These are phyloP conservation scores for Umbelopsis sp. DNA, from an alignment of 192 early-diverging fungal genomes.

Conservation along the genomic window DNA sequence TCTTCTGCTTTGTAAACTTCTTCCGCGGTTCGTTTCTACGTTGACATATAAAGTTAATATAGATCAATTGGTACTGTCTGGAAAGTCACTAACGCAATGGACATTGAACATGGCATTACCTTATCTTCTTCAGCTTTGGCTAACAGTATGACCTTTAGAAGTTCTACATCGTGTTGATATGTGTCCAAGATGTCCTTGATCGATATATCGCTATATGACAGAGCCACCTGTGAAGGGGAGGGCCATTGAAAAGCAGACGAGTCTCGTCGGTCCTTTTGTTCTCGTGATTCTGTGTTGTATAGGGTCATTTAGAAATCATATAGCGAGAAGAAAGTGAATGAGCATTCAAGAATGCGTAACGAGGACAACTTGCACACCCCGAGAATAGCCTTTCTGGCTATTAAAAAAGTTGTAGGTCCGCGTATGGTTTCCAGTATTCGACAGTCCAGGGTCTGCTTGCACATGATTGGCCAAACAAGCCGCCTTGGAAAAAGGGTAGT, in stretches of 20 bases:
- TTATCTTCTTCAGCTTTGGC: conserved; percentile 39
- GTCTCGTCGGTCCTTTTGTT: conserved; percentile 14
- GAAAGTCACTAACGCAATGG: not conserved
- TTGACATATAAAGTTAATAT: not conserved
- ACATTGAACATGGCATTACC: conserved; percentile 12
- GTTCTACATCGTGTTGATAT: conserved; percentile 27
- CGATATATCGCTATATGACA: conserved; percentile 27
- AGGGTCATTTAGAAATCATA: not conserved
- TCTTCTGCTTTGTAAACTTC: conserved; percentile 10
- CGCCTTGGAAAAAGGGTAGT: not conserved
- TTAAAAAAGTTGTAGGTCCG: conserved; percentile 20
- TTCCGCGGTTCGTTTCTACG: conserved; percentile 14
- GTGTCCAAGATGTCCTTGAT: conserved; percentile 32
- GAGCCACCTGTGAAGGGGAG: conserved; percentile 6
- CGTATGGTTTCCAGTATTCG: not conserved
- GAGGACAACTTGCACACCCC: conserved; percentile 9
- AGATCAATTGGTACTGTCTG: not conserved
- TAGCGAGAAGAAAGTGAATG: not conserved
- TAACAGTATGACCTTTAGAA: conserved; percentile 31
- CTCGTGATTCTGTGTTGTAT: not conserved
- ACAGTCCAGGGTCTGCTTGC: conserved; percentile 17
- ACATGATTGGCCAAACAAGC: not conserved
- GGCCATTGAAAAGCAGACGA: conserved; percentile 35
- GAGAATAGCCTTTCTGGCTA: not conserved
- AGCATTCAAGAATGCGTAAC: not conserved